phyloP scores from a whole-genome alignment of 2,329 filamentous ascomycete species.

The Tolypocladium nubicola region DNA sequence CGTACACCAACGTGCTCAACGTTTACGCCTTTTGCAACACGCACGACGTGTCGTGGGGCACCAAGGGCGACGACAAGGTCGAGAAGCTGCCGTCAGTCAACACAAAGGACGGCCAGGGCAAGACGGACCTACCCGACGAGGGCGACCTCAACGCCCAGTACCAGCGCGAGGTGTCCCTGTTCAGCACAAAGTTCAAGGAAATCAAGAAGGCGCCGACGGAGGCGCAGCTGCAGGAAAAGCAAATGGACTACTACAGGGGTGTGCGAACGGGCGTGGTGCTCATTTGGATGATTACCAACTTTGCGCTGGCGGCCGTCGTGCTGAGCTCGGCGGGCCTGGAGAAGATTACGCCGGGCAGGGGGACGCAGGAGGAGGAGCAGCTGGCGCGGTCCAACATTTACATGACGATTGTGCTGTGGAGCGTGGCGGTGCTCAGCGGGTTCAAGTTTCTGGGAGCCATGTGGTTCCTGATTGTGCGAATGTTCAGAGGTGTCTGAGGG shows the following conservation, averaged over 20 bases:
- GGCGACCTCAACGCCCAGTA: conserved; percentile 93
- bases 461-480: conserved; percentile 84
- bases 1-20: conserved; percentile 97
- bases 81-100: conserved; percentile 83
- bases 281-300: conserved; percentile 94
- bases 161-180: conserved; percentile 68
- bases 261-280: conserved; percentile 88
- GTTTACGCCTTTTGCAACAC: conserved; percentile 99
- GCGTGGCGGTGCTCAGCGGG: conserved; percentile 69
- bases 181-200: conserved; percentile 63
- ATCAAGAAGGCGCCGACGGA: conserved; percentile 52
- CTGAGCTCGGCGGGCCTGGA: conserved; percentile 78
- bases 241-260: conserved; percentile 97
- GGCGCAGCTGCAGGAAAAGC: conserved; percentile 58
- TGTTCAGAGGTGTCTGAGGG: conserved; percentile 61
- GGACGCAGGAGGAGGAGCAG: conserved; percentile 27
- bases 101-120: conserved; percentile 79
- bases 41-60: conserved; percentile 96
- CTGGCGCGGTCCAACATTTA: conserved; percentile 63
- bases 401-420: conserved; percentile 80
- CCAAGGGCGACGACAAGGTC: conserved; percentile 93
- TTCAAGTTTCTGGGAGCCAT: conserved; percentile 82
- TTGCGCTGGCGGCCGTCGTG: conserved; percentile 77
- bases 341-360: conserved; percentile 39
- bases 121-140: conserved; percentile 92